Conservation (phyloP, 495 filamentous ascomycete genomes). For the Penicillium paxilli region DNA sequence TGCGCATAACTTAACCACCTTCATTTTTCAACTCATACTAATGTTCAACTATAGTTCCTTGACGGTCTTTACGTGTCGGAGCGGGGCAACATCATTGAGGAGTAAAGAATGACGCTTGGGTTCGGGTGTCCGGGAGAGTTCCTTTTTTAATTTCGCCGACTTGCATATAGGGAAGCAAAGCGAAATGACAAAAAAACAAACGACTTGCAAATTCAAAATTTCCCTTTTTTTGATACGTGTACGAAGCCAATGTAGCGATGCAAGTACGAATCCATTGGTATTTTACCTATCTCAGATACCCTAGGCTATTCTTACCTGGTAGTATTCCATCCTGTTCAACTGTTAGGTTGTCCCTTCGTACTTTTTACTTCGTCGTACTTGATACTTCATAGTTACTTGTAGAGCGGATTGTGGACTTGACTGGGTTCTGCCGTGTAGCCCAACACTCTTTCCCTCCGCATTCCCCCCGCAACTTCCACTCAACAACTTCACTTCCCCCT, state of each 20-base stretch:
- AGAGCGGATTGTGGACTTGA: too few species aligned
- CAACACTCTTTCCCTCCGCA: too few species aligned
- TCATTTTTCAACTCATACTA: background rate
- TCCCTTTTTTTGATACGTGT: slow-evolving; percentile 25
- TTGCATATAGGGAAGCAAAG: slow-evolving; percentile 49
- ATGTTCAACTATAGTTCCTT: slow-evolving; percentile 72
- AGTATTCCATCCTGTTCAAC: too few species aligned
- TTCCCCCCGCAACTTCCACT: too few species aligned
- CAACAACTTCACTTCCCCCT: too few species aligned
- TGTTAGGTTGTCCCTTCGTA: too few species aligned
- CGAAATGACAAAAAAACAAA: slow-evolving; percentile 45
- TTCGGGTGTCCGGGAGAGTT: slow-evolving; percentile 45
- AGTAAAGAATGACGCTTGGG: slow-evolving; percentile 48
- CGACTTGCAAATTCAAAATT: slow-evolving; percentile 41
- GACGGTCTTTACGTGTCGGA: slow-evolving; percentile 99
- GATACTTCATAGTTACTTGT: too few species aligned
- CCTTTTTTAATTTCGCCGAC: slow-evolving; percentile 44
- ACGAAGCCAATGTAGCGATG: slow-evolving; percentile 19
- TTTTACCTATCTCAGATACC: too few species aligned
- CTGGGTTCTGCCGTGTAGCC: too few species aligned
- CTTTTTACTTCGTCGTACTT: too few species aligned
- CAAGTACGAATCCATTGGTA: slow-evolving; percentile 10
- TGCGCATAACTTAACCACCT: too few species aligned
- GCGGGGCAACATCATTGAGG: slow-evolving; percentile 87
- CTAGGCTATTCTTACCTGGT: too few species aligned